Percentiles rank a stretch among this genome's conserved stretches.
Evolutionary conservation across 306 rosid species (phyloP).

Genomic region (Dryas drummondii): DNA sequence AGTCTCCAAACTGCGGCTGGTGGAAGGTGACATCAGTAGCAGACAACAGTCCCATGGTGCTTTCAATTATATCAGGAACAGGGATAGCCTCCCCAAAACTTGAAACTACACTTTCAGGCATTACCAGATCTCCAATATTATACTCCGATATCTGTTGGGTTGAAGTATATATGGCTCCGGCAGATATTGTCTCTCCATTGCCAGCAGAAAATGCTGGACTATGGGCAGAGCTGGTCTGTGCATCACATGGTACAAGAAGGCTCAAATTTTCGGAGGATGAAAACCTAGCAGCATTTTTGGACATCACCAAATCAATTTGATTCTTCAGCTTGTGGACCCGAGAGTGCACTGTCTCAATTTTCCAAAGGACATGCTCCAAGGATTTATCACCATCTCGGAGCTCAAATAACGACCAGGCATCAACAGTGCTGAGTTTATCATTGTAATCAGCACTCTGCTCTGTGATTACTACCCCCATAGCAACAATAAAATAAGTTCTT

Average conservation of each 20-base stretch:
- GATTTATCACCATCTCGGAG: constrained; percentile 45
- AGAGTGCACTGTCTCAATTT: constrained; percentile 60
- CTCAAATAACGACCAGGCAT: constrained; percentile 51
- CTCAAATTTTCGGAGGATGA: constrained; percentile 78
- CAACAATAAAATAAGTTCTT: constrained; percentile 6
- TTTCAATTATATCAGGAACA: constrained; percentile 82
- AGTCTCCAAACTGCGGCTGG: constrained; percentile 61
- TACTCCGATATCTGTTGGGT: constrained; percentile 48
- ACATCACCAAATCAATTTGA: constrained; percentile 51
- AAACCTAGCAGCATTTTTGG: constrained; percentile 61
- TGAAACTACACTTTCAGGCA: constrained; percentile 68
- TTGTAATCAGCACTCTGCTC: constrained; percentile 43
- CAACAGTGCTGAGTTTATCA: constrained; percentile 43
- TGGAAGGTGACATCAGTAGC: constrained; percentile 63
- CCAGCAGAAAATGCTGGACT: constrained; percentile 71
- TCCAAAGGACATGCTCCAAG: constrained; percentile 68
- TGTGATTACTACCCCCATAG: constrained; percentile 42
- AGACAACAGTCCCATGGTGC: constrained; percentile 71
- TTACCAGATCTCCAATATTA: constrained; percentile 59
- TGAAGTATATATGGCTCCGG: constrained; percentile 50
- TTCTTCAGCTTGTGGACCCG: constrained; percentile 70
- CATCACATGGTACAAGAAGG: constrained; percentile 62
- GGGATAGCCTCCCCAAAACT: constrained; percentile 66
- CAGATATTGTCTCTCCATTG: constrained; percentile 60
- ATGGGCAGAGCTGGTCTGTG: constrained; percentile 68